Evolutionary conservation across 2,329 filamentous ascomycete genomes (phyloP).

Genomic region (Thyridium curvatum): DNA sequence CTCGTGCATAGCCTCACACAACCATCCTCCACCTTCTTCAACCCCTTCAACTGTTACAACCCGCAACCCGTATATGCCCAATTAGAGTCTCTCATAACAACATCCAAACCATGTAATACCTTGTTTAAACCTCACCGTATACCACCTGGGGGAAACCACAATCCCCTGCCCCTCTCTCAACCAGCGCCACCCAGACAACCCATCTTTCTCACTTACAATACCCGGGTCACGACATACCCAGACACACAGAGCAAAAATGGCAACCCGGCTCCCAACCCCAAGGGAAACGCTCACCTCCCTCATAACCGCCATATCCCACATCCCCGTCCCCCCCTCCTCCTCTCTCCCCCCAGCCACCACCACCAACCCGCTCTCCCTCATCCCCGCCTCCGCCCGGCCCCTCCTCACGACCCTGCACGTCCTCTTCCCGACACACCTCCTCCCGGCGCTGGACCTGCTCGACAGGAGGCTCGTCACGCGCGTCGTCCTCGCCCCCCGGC

Average conservation of each 20-base stretch:
- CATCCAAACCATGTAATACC: no score
- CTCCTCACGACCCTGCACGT: slow-evolving; percentile 77
- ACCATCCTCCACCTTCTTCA: no score
- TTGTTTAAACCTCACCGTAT: no score
- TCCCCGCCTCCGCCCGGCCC: slow-evolving; percentile 35
- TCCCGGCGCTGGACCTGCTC: slow-evolving; percentile 81
- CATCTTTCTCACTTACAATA: no score
- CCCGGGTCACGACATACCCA: not conserved
- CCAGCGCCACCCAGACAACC: no score
- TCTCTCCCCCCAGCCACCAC: not conserved
- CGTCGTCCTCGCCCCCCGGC: slow-evolving; percentile 23
- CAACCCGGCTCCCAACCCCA: slow-evolving; percentile 25
- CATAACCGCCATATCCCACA: slow-evolving; percentile 31
- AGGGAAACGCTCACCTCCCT: slow-evolving; percentile 43
- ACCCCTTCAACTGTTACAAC: no score
- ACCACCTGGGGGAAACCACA: no score
- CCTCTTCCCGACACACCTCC: slow-evolving; percentile 72
- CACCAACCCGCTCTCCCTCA: slow-evolving; percentile 25
- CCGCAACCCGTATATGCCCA: no score
- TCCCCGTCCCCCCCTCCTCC: slow-evolving; percentile 13
- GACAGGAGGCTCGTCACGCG: slow-evolving; percentile 69
- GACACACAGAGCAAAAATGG: not conserved
- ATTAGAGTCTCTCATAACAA: no score
- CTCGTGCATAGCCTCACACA: no score
- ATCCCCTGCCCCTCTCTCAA: no score